Evolutionary conservation across 163 green algal species (phyloP), one percentile per base, ranked within the genome.

Genomic region (Scenedesmus sp.): DNA sequence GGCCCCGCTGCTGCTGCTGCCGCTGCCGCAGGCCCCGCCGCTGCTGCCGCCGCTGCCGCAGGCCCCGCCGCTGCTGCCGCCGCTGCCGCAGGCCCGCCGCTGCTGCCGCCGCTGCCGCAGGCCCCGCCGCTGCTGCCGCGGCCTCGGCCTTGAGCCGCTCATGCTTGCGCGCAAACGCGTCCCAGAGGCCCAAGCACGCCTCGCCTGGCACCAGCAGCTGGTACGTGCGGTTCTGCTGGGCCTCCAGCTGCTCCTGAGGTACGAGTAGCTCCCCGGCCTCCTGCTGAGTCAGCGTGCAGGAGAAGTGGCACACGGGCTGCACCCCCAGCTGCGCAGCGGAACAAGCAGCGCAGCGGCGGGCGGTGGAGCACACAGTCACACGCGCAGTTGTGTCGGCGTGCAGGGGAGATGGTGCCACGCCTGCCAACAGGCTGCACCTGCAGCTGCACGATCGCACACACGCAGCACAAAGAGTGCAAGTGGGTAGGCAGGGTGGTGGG

Each of bases 231-330:
- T 78, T 3, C n/a, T 49, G 53, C 82, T 78, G 18, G 30, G 30
- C 7, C 65, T 76, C 3, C 24, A 40, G 65, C 65, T 76, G 65
- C 51, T 87, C n/a, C n/a, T 87, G 82, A 35, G 33, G 82, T 9
- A 42, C 73, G 20, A 87, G 82, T 13, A 87, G 68, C 26, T 87
- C 18, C 35, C 70, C 70, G 6, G 79, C 53, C 35, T 78, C 82
- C 24, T 56, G n/a, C 49, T 78, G 35, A 53, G 51, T 42, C 53
- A 87, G 82, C 16, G 82, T 76, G 18, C 78, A 43, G 18, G 82
- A 53, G 53, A 87, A 87, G 35, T 78, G 82, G 33, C 56, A 79
- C 82, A 87, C 51, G 0, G 82, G 82, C 53, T 87, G 68, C 82
- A 87, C 37, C 9, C 82, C 53, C 51, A 87, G n/a, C 82, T 87